Evolutionary conservation across 257 asterid species (phyloP).

Genomic region (Eucommia ulmoides): DNA sequence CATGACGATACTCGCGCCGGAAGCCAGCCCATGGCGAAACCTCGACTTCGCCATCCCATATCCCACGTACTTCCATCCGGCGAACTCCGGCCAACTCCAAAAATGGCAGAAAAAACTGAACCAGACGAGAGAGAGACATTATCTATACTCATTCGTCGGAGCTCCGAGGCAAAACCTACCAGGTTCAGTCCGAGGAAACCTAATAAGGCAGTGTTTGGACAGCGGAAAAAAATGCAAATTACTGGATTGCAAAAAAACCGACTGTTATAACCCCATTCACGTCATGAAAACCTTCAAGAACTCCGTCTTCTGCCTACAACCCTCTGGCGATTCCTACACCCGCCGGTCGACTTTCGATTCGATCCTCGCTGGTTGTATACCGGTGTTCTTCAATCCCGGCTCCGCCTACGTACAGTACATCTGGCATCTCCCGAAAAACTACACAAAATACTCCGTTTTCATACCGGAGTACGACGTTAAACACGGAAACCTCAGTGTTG

Average conservation of each 20-base stretch:
- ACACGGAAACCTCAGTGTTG: no score
- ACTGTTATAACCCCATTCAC: background rate
- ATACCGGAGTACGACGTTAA: no score
- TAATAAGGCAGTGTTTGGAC: background rate
- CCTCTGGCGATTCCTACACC: background rate
- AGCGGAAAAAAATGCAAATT: background rate
- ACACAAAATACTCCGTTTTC: background rate
- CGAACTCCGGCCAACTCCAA: background rate
- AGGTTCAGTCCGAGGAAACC: no score
- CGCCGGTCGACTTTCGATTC: background rate
- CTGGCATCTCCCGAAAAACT: background rate
- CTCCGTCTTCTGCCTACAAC: background rate
- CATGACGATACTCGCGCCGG: background rate
- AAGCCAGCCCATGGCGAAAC: slow-evolving; percentile 1
- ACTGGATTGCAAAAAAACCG: background rate
- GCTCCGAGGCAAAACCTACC: background rate
- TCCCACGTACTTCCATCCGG: slow-evolving; percentile 5
- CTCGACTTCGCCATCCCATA: background rate
- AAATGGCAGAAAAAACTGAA: background rate
- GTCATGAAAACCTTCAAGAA: background rate
- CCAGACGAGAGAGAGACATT: background rate
- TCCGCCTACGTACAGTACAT: background rate
- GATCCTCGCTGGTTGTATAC: slow-evolving; percentile 4
- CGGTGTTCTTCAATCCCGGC: slow-evolving; percentile 2
- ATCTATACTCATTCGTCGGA: background rate